phyloP scores from a whole-genome alignment of 2,329 filamentous ascomycete genomes.

The Alternaria brassicae region DNA sequence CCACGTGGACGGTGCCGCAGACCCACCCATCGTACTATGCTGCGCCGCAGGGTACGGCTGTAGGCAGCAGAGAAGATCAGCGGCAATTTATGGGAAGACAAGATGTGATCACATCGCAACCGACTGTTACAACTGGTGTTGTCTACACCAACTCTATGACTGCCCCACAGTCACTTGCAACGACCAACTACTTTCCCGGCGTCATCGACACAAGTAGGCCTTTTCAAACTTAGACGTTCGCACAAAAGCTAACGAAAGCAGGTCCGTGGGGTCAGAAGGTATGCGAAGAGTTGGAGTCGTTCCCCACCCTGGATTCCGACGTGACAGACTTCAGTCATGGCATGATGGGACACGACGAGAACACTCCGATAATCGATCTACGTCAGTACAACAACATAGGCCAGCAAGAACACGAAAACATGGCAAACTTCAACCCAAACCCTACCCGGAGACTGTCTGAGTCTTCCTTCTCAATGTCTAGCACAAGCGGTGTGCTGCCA shows the following conservation, averaged over 20 bases:
- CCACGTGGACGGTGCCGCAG: conserved; percentile 47
- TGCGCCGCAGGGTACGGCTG: conserved; percentile 30
- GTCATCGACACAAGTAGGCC: conserved; percentile 50
- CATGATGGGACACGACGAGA: conserved; percentile 50
- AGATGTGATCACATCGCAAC: conserved; percentile 32
- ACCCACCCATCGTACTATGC: conserved; percentile 43
- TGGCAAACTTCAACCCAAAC: conserved; percentile 51
- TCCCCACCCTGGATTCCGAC: conserved; percentile 50
- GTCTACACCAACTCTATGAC: conserved; percentile 33
- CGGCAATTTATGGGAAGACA: conserved; percentile 34
- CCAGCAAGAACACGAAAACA: conserved; percentile 41
- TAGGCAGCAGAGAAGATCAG: conserved; percentile 36
- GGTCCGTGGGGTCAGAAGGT: conserved; percentile 51
- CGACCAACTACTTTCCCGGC: conserved; percentile 45
- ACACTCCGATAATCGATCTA: conserved; percentile 52
- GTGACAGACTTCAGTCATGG: conserved; percentile 48
- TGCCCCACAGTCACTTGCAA: conserved; percentile 26
- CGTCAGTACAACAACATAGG: conserved; percentile 47
- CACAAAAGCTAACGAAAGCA: conserved; percentile 31
- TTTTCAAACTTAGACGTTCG: not conserved
- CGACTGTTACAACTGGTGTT: conserved; percentile 31
- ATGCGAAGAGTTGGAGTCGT: conserved; percentile 49
- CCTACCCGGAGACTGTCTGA: conserved; percentile 71
- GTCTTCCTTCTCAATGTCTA: conserved; percentile 77
- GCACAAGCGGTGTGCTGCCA: conserved; percentile 61